Evolutionary conservation across 768 basidiomycete species (phyloP), one percentile per base, ranked within the genome.

Genomic region (Gyrodon lividus): DNA sequence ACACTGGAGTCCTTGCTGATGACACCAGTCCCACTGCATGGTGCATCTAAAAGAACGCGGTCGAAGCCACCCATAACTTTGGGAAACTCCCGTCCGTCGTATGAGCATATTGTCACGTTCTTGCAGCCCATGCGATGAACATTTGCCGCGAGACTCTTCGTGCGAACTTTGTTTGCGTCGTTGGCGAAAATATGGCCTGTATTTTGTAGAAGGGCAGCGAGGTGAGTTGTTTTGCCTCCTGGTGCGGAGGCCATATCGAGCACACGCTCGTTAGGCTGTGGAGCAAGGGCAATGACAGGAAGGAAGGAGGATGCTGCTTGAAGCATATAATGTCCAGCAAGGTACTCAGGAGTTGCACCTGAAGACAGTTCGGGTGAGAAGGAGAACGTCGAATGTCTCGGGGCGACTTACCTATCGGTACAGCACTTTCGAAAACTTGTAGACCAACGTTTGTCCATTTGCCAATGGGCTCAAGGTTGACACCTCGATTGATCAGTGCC

Each of bases 61-160:
- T 99, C 96, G 62, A 99, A 99, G 6, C 97, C 97, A 19, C 96
- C 97, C 79, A 99, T 95, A 43, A 99, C 94, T 70, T 93, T 97
- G 14, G 97, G 97, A 71, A 98, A 99, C 70, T 98, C 91, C 50
- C 97, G 78, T 6, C 96, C 97, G 62, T 99, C 97, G 62, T 98
- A 94, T 39, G 92, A 95, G 68, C 95, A 98, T 40, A 98, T 83
- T 9, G 97, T 86, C 44, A 98, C 96, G 66, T 98, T 99, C 73
- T 93, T 96, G 77, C 97, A 99, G 4, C 97, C 97, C 57, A 99
- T 77, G 19, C 97, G 87, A 66, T 98, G 96, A 4, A 98, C 81
- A 58, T 99, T 99, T 23, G 96, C 97, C 2, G 92, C 94, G 48
- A 99, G 77, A 74, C 92, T 92, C 77, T 98, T 99, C 40, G 93